These are phyloP conservation scores for Pythium chondricola DNA, from an alignment of 352 stramenopile species.

Conservation along the genomic window DNA sequence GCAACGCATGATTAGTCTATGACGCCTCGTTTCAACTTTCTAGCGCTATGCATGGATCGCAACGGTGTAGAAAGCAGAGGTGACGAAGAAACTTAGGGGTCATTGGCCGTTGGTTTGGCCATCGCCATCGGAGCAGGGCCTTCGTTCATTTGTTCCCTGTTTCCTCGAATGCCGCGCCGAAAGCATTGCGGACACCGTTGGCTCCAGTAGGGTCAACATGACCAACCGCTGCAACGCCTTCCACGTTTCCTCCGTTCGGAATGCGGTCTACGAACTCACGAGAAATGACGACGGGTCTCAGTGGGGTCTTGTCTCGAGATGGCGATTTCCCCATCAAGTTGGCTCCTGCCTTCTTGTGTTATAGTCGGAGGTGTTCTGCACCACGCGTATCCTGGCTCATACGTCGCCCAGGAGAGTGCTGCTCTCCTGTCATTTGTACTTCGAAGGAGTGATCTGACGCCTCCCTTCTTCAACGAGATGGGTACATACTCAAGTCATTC, in stretches of 20 bases:
- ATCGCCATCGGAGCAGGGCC: conserved; percentile 45
- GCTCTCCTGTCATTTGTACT: too few relatives aligned
- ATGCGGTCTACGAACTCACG: conserved; percentile 13
- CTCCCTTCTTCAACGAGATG: too few relatives aligned
- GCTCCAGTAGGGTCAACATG: conserved; percentile 8
- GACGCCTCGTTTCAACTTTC: neutral
- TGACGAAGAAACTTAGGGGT: neutral
- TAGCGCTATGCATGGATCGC: neutral
- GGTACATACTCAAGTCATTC: too few relatives aligned
- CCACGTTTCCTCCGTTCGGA: conserved; percentile 22
- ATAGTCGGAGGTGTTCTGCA: too few relatives aligned
- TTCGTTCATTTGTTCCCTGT: conserved; percentile 19
- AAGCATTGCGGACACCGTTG: conserved; percentile 16
- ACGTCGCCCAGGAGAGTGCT: too few relatives aligned
- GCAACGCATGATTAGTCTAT: neutral
- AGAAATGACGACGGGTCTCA: too few relatives aligned
- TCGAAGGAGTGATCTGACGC: too few relatives aligned
- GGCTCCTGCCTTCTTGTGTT: too few relatives aligned
- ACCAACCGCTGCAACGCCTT: conserved; percentile 15
- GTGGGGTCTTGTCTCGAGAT: too few relatives aligned
- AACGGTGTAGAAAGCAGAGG: neutral
- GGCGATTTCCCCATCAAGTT: too few relatives aligned
- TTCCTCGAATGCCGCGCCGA: conserved; percentile 28
- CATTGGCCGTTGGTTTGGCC: conserved; percentile 48
- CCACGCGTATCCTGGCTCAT: too few relatives aligned